Evolutionary conservation across 768 basidiomycete genomes (phyloP), one percentile per base, ranked within the genome.

Genomic region (Podaxis pistillaris): DNA sequence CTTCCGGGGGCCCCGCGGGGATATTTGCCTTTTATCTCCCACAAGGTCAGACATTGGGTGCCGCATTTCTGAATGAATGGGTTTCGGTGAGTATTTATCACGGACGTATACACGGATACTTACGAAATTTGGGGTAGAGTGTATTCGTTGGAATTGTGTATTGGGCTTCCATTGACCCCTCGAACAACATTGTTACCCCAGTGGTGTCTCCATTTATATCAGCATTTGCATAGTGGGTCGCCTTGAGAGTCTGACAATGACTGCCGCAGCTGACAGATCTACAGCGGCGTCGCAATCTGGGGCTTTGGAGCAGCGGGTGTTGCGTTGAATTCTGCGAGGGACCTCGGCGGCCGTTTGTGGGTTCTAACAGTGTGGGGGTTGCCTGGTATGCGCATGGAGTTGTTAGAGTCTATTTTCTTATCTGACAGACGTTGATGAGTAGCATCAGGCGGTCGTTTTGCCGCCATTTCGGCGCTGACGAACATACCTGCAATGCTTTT

Each of bases 11-110:
- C 40, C 58, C 67, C 9, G 65, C 67, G n/a, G 67, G 67, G 2
- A 66, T 68, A 24, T 68, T 68, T 38, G 67, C 65, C 17, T 56
- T 68, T 15, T 68, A 68, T 40, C 38, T 68, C 13, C 65, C 63
- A 26, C 36, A 50, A 62, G 67, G 67, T 5, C 67, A 68, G 22
- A 55, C 63, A 8, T 52, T 64, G 4, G 60, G 56, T 28, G 30
- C 36, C 0, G 67, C 59, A 15, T 68, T 68, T 55, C 33, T 68
- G 22, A 68, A 66, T 13, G 67, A 68, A 53, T 63, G 59, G 44
- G 36, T 60, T 19, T 59, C 56, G 46, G 67, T 66, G 57, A 53
- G 44, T 17, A 19, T 13, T 46, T 17, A 46, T 46, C 9, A 30
- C 28, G 40, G 19, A 37, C 56, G 47, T 22, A 58, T 40, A 7